phyloP scores from a whole-genome alignment of 164 flowering plant species.

The Akebia trifoliata region DNA sequence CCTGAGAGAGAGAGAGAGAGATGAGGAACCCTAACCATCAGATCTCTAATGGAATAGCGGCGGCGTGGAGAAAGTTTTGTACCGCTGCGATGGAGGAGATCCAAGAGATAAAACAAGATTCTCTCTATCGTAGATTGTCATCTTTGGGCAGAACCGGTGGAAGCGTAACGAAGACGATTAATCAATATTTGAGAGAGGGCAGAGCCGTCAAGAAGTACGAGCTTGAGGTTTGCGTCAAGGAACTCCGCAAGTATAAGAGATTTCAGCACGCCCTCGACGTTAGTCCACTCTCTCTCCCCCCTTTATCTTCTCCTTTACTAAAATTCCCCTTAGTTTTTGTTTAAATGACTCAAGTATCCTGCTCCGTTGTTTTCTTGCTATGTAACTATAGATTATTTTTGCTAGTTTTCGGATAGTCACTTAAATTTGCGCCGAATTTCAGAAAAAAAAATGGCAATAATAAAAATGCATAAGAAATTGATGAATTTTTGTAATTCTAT shows the following conservation, averaged over 20 bases:
- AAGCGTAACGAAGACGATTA: constrained; percentile 3
- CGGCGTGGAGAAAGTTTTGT: constrained; percentile 15
- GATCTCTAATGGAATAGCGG: background rate
- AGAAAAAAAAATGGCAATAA: too few species aligned
- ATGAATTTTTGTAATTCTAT: too few species aligned
- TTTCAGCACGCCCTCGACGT: constrained; percentile 62
- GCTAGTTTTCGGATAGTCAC: too few species aligned
- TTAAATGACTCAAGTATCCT: background rate
- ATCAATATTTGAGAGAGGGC: constrained; percentile 3
- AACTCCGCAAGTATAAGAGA: constrained; percentile 47
- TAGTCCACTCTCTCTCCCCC: background rate
- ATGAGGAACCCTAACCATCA: background rate
- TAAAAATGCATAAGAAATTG: too few species aligned
- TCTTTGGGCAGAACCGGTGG: constrained; percentile 8
- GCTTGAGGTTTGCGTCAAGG: constrained; percentile 32
- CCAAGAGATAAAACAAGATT: background rate
- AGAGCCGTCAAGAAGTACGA: constrained; percentile 24
- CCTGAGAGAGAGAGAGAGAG: background rate
- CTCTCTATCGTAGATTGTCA: constrained; percentile 14
- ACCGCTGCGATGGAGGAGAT: constrained; percentile 12
- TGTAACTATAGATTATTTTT: background rate
- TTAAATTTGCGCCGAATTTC: too few species aligned
- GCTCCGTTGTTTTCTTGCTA: background rate
- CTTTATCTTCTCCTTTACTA: background rate
- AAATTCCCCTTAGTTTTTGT: background rate